Evolutionary conservation across 345 rosid genomes (phyloP).

Genomic region (Rhodamnia rubescens): DNA sequence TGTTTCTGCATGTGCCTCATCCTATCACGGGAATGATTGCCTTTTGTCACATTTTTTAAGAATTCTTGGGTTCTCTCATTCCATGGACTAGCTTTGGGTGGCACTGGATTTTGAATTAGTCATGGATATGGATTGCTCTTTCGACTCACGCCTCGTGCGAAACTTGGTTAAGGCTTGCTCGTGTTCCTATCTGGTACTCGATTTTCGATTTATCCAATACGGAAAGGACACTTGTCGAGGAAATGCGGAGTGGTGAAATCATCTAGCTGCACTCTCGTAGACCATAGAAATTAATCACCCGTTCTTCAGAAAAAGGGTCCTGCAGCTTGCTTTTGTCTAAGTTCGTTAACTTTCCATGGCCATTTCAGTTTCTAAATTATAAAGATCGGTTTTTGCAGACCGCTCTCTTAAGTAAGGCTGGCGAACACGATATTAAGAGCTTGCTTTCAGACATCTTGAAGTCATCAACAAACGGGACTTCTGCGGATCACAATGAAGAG

Average conservation of each 20-base stretch:
- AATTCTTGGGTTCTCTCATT: background rate
- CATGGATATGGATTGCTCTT: background rate
- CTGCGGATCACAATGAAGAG: constrained; percentile 26
- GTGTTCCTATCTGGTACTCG: background rate
- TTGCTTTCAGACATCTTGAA: constrained; percentile 38
- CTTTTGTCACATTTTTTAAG: background rate
- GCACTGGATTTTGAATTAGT: background rate
- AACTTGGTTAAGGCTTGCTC: background rate
- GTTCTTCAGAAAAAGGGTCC: background rate
- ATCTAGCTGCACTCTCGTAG: background rate
- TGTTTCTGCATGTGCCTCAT: background rate
- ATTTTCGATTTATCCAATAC: background rate
- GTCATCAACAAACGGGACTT: constrained; percentile 26
- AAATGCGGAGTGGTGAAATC: background rate
- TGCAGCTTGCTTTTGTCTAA: background rate
- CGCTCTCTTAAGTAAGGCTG: constrained; percentile 7
- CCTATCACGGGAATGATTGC: background rate
- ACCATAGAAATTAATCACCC: background rate
- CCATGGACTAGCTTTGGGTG: background rate
- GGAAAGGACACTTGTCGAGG: background rate
- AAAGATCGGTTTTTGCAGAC: constrained; percentile 23
- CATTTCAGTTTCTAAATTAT: background rate
- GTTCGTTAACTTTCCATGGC: background rate
- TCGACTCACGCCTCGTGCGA: background rate
- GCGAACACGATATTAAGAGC: constrained; percentile 36